Percentiles rank a stretch among this genome's conserved stretches.
phyloP scores from a whole-genome alignment of 139 green algal species.

The Zygnema cylindricum region DNA sequence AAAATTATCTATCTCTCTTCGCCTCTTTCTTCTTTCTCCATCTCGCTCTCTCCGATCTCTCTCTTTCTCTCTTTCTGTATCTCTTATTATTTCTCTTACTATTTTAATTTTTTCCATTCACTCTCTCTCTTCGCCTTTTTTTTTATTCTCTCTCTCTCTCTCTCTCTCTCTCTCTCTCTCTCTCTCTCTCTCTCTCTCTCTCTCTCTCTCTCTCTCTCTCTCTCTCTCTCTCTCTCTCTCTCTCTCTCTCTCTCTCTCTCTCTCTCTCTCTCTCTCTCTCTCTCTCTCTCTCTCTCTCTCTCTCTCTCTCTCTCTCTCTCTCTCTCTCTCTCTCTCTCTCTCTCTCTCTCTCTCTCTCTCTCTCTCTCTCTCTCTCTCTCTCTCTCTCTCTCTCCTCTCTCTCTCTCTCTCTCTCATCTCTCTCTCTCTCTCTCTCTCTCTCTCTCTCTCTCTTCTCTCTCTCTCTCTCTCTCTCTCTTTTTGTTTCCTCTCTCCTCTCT shows the following conservation, averaged over 20 bases:
- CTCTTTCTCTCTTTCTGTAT: too few relatives aligned
- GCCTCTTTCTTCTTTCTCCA: too few relatives aligned
- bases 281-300: background rate
- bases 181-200: too few relatives aligned
- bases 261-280: constrained; percentile 15
- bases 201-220: too few relatives aligned
- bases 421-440: constrained; percentile 2
- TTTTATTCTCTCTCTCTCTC: too few relatives aligned
- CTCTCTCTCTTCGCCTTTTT: too few relatives aligned
- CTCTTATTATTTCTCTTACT: too few relatives aligned
- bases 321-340: background rate
- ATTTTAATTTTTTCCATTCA: too few relatives aligned
- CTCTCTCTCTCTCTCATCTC: background rate
- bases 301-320: background rate
- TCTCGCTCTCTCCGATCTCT: too few relatives aligned
- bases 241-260: background rate
- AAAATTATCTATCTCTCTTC: too few relatives aligned
- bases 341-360: background rate
- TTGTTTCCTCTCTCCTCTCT: background rate
- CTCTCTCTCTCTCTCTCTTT: background rate
- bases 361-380: background rate
- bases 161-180: too few relatives aligned
- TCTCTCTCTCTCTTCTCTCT: background rate
- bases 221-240: background rate
- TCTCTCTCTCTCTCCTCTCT: background rate